phyloP scores from a whole-genome alignment of 108 stramenopile species.

The Skeletonema menzelii region DNA sequence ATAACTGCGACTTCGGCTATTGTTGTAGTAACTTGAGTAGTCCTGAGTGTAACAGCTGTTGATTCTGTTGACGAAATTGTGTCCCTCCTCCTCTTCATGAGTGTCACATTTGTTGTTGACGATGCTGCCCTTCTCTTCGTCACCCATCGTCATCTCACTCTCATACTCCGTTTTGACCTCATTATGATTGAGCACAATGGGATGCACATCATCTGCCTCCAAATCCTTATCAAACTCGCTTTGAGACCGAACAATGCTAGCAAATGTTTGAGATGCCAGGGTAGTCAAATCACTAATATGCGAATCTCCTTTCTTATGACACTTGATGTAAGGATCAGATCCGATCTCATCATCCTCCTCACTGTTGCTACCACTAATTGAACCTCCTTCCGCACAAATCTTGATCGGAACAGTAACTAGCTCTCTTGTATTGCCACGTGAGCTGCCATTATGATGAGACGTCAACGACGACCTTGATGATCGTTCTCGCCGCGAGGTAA shows the following conservation, averaged over 20 bases:
- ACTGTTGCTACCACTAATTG: neutral
- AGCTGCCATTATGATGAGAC: neutral
- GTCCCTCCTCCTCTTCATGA: neutral
- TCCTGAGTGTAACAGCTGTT: neutral
- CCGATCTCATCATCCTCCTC: neutral
- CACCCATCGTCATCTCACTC: neutral
- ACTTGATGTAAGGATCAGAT: neutral
- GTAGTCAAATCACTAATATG: conserved; percentile 1
- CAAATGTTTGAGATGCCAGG: neutral
- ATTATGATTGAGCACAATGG: neutral
- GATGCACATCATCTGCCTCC: neutral
- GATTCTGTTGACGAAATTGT: neutral
- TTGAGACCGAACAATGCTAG: neutral
- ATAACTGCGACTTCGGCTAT: neutral
- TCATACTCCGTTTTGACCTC: neutral
- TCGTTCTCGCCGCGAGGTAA: neutral
- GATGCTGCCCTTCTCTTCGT: neutral
- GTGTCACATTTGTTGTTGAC: neutral
- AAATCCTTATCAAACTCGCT: neutral
- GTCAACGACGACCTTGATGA: neutral
- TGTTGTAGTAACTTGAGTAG: neutral
- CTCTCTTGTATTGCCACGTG: neutral
- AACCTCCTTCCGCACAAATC: too few species aligned
- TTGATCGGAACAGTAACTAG: neutral
- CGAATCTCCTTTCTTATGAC: neutral